Conservation (phyloP, 768 basidiomycete species). For the Hericium coralloides region DNA sequence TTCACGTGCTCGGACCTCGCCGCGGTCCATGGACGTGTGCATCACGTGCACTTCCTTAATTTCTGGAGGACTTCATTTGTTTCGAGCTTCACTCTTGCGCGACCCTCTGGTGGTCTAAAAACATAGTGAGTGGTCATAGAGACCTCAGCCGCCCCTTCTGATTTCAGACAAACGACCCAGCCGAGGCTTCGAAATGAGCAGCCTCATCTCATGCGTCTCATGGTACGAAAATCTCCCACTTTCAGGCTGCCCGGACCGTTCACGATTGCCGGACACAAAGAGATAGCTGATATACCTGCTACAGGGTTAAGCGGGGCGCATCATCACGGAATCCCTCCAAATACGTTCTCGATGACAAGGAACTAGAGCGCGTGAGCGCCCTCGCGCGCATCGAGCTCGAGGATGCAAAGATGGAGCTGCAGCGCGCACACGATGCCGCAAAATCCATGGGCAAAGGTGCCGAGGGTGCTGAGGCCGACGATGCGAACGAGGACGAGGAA, state of each 20-base stretch:
- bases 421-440: constrained; percentile 71
- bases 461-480: constrained; percentile 59
- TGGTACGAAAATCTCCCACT: constrained; percentile 28
- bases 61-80: background rate
- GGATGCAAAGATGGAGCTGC: constrained; percentile 79
- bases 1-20: background rate
- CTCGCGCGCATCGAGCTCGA: constrained; percentile 85
- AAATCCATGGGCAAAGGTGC: constrained; percentile 59
- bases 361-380: constrained; percentile 82
- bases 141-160: background rate
- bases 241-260: background rate
- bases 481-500: constrained; percentile 35
- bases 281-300: constrained; percentile 3
- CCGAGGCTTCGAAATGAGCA: constrained; percentile 41
- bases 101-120: too few species aligned
- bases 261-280: background rate
- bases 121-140: background rate
- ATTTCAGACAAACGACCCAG: background rate
- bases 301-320: constrained; percentile 74
- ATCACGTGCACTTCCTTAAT: background rate
- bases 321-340: constrained; percentile 68
- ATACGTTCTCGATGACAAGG: constrained; percentile 85
- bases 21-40: background rate
- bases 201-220: constrained; percentile 63
- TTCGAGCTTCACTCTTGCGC: background rate